A percentile compares a stretch with the other conserved stretches of the same genome.
These are phyloP conservation scores for Neoboletus brunneissimus DNA, from an alignment of 768 basidiomycete species.

Conservation along the genomic window DNA sequence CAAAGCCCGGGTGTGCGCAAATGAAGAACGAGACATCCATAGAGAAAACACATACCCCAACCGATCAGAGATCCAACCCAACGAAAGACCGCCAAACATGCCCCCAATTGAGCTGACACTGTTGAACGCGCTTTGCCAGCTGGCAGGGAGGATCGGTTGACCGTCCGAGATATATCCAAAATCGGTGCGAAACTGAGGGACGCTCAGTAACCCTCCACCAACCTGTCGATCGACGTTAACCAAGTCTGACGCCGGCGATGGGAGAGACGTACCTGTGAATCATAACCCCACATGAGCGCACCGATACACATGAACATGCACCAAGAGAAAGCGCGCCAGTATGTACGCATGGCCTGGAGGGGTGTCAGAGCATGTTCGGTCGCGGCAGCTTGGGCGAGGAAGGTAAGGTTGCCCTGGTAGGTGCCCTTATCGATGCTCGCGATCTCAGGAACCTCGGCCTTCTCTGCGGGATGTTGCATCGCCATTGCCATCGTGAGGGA, in stretches of 20 bases:
- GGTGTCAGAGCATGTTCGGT: conserved; percentile 21
- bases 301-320: conserved; percentile 25
- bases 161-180: conserved; percentile 17
- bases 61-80: conserved; percentile 24
- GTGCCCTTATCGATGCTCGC: conserved; percentile 10
- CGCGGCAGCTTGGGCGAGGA: conserved; percentile 23
- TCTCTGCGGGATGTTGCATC: conserved; percentile 3
- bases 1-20: background rate
- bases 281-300: conserved; percentile 26
- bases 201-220: conserved; percentile 19
- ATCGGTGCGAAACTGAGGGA: conserved; percentile 27
- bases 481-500: conserved; percentile 1
- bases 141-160: conserved; percentile 19
- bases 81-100: conserved; percentile 26
- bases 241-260: background rate
- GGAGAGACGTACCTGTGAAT: conserved; percentile 19
- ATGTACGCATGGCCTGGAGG: conserved; percentile 16
- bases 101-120: conserved; percentile 24
- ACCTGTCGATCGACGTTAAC: conserved; percentile 6
- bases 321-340: conserved; percentile 28
- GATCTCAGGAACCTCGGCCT: background rate
- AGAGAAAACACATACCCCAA: conserved; percentile 12
- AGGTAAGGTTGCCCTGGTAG: conserved; percentile 10
- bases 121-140: conserved; percentile 30
- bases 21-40: background rate